Base-by-base conservation (phyloP, 768 basidiomycete species). In the Lentinula sp. region DNA sequence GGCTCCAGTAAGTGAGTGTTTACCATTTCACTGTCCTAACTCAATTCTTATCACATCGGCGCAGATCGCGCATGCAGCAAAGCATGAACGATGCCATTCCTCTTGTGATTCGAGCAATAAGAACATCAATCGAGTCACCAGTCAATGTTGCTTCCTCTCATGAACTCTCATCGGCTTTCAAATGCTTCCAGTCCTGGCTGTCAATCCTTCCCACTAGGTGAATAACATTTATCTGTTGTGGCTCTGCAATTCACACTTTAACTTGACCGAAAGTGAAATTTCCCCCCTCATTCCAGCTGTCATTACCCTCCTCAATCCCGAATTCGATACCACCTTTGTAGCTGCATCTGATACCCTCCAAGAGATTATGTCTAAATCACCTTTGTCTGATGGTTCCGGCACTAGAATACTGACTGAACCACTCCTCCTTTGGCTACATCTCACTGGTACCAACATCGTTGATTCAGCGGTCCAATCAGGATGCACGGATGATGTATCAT, bases 141-240 rank as follows among this genome's bases (percentile, higher is more conserved):
- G 71, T 63, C 42, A 70, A 67, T 10, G 58, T 69, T 41, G 61
- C 72, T 58, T 66, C 72, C 3, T 33, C 37, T 41, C 66, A 74
- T 49, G 84, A 94, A 63, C 77, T 89, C 0, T 80, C 81, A 16
- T 84, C 91, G 0, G 90, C 91, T 0, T 78, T 95, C 57, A 85
- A 83, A 62, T 94, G 92, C 69, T 74, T 95, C 2, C 86, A 91
- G 68, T 85, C 90, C 2, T 98, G 94, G 95, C 83, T 95, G 66
- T 73, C 79, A 2, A 80, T 82, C 39, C 72, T 95, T 9, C 86
- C 83, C 28, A 80, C 83, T 61, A 85, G 84, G 92, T 93, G 65
- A 65, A 82, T 33, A 9, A 45, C 57, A 41, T 61, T 62, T 61
- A 46, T 35, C 41, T 10, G 37, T 66, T 45, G 28, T 28, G 28